Evolutionary conservation across 1,284 basidiomycete species (phyloP).

Genomic region (Hemileia vastatrix): DNA sequence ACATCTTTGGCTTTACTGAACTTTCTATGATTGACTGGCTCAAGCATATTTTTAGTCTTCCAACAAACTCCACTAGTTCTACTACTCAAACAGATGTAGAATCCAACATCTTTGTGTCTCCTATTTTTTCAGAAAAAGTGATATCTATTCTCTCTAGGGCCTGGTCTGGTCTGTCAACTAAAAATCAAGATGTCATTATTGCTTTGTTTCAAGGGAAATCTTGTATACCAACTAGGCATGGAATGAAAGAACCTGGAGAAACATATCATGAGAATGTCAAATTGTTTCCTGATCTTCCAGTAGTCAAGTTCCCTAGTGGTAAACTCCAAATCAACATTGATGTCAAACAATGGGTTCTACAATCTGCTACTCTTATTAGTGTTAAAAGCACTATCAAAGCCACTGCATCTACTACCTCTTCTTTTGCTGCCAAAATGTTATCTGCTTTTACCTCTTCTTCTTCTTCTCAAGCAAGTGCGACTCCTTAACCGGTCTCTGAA

Average conservation of each 20-base stretch:
- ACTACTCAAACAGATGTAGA: too few relatives aligned
- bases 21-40: conserved; percentile 70
- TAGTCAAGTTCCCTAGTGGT: conserved; percentile 65
- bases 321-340: too few relatives aligned
- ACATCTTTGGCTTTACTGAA: conserved; percentile 62
- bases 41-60: conserved; percentile 54
- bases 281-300: conserved; percentile 77
- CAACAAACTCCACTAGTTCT: conserved; percentile 48
- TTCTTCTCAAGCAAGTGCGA: conserved; percentile 40
- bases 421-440: conserved; percentile 65
- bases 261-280: conserved; percentile 82
- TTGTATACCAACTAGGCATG: conserved; percentile 75
- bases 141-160: conserved; percentile 61
- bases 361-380: too few relatives aligned
- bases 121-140: conserved; percentile 73
- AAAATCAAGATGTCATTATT: conserved; percentile 55
- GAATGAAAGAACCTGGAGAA: conserved; percentile 59
- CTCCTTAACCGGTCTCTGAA: conserved; percentile 23
- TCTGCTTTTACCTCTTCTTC: conserved; percentile 48
- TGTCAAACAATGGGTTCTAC: too few relatives aligned
- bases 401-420: conserved; percentile 49
- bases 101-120: conserved; percentile 49
- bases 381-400: conserved; percentile 39
- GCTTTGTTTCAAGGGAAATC: conserved; percentile 55
- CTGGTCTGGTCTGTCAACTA: conserved; percentile 62